Conservation (phyloP, 768 basidiomycete species). For the Phanerochaete sordida region DNA sequence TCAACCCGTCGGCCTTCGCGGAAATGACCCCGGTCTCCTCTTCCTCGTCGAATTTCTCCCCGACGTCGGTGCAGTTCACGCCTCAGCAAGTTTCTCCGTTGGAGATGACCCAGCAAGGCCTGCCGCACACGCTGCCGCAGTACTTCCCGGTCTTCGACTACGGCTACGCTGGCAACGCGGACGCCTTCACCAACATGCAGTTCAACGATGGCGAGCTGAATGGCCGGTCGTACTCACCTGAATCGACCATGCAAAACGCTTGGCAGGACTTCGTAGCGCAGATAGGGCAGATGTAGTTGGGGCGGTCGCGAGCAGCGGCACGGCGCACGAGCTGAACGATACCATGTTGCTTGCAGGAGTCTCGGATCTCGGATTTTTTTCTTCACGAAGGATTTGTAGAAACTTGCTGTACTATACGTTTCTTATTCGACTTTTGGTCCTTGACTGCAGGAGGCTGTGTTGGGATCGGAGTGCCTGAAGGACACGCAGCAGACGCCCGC, state of each 20-base stretch:
- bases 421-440: too few species aligned
- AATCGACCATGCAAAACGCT: conserved; percentile 25
- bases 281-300: conserved; percentile 20
- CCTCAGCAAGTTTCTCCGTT: conserved; percentile 19
- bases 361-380: too few species aligned
- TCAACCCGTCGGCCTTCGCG: conserved; percentile 5
- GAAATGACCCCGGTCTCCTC: conserved; percentile 9
- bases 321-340: too few species aligned
- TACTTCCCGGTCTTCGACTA: conserved; percentile 81
- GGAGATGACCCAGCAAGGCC: conserved; percentile 24
- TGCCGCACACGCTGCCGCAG: conserved; percentile 56
- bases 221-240: conserved; percentile 34
- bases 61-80: neutral
- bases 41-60: neutral
- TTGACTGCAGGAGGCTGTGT: too few species aligned
- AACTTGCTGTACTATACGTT: neutral
- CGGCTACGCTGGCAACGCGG: conserved; percentile 31
- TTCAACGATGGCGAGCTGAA: conserved; percentile 22
- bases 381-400: neutral
- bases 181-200: conserved; percentile 24
- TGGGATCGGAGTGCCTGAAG: too few species aligned
- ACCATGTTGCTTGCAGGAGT: too few species aligned
- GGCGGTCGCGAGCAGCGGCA: too few species aligned
- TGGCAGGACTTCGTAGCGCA: conserved; percentile 33
- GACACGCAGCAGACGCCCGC: too few species aligned